phyloP scores from a whole-genome alignment of 768 basidiomycete species.

The Tulasnella sp. region DNA sequence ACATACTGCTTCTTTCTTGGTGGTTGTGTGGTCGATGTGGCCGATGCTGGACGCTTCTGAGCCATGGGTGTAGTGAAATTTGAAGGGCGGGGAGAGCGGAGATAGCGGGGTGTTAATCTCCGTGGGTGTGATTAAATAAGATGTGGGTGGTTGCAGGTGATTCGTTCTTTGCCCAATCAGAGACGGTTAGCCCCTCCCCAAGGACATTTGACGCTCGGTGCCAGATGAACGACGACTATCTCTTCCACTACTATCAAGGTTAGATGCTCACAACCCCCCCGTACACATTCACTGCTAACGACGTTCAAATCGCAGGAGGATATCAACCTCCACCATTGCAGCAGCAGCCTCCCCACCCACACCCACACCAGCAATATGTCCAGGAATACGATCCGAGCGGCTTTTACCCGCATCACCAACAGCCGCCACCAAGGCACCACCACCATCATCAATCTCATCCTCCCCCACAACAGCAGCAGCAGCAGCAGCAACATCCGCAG shows the following conservation, averaged over 20 bases:
- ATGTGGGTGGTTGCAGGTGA: background rate
- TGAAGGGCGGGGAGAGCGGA: background rate
- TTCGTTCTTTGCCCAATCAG: constrained; percentile 11
- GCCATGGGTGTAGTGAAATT: background rate
- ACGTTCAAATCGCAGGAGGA: background rate
- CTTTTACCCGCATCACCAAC: constrained; percentile 10
- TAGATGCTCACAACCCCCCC: background rate
- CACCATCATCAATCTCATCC: constrained; percentile 6
- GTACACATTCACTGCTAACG: background rate
- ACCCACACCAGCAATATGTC: constrained; percentile 10
- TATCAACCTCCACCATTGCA: constrained; percentile 8
- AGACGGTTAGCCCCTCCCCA: background rate
- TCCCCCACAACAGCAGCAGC: background rate
- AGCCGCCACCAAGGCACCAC: constrained; percentile 8
- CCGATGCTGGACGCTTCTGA: background rate
- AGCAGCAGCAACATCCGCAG: background rate
- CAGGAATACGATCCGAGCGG: constrained; percentile 16
- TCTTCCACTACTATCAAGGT: constrained; percentile 21
- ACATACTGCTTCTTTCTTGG: background rate
- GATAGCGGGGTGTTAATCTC: background rate
- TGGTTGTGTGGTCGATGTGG: background rate
- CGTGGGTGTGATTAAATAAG: background rate
- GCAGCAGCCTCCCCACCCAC: constrained; percentile 13
- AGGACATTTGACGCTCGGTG: background rate
- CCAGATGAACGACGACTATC: constrained; percentile 23